Evolutionary conservation across 345 rosid genomes (phyloP).

Genomic region (Conringia planisiliqua): DNA sequence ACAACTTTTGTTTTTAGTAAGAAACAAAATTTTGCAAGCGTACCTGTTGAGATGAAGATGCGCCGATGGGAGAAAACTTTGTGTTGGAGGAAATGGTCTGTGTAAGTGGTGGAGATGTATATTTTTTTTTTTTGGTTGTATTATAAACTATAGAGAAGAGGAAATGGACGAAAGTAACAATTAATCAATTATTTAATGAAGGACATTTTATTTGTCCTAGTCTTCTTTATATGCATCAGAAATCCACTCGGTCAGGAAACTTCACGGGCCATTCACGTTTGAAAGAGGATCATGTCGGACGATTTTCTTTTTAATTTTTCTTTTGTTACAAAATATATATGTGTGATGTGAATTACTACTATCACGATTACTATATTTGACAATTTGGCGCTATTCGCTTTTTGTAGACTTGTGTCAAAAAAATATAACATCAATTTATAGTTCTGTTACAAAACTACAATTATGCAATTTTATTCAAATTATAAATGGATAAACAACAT

Average conservation of each 20-base stretch:
- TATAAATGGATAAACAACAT: too few species aligned
- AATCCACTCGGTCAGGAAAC: conserved; percentile 18
- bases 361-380: background rate
- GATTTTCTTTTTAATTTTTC: too few species aligned
- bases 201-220: background rate
- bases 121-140: background rate
- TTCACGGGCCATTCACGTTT: background rate
- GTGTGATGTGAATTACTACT: background rate
- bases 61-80: conserved; percentile 7
- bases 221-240: conserved; percentile 18
- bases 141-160: conserved; percentile 2
- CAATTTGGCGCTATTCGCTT: background rate
- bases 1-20: background rate
- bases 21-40: background rate
- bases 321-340: background rate
- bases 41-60: conserved; percentile 20
- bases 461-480: too few species aligned
- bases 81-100: conserved; percentile 16
- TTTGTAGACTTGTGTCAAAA: background rate
- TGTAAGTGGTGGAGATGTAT: conserved; percentile 22
- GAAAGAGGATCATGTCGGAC: background rate
- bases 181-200: background rate
- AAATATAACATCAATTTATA: too few species aligned
- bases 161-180: conserved; percentile 4
- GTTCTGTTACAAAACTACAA: too few species aligned